Conservation (phyloP, 1,284 basidiomycete genomes). For the Pseudozyma pruni region DNA sequence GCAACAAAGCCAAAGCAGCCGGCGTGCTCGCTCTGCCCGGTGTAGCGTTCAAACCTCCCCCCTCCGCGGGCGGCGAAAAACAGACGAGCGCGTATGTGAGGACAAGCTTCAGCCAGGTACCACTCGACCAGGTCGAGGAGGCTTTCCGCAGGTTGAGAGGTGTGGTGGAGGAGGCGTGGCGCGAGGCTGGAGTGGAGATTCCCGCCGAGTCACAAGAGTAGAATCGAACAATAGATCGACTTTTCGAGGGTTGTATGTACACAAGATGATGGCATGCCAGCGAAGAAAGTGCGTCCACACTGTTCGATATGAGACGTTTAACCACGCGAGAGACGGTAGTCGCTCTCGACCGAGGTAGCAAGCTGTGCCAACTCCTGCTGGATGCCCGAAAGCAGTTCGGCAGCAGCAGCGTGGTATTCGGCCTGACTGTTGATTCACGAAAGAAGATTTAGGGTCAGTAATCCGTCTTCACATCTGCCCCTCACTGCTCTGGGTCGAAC, state of each 20-base stretch:
- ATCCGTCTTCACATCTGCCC: not conserved
- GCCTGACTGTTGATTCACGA: constrained; percentile 71
- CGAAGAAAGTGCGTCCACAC: too few species aligned
- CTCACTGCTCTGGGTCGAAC: constrained; percentile 58
- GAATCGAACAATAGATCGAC: not conserved
- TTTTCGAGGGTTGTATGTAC: constrained; percentile 1
- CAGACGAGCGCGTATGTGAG: constrained; percentile 56
- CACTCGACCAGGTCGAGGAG: constrained; percentile 54
- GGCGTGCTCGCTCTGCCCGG: constrained; percentile 89
- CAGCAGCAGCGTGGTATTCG: constrained; percentile 83
- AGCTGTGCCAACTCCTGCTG: constrained; percentile 92
- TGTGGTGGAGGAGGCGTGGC: constrained; percentile 60
- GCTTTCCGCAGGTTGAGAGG: constrained; percentile 52
- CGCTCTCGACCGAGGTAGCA: constrained; percentile 86
- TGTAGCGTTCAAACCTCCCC: constrained; percentile 70
- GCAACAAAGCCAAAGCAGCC: constrained; percentile 79
- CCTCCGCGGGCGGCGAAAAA: not conserved
- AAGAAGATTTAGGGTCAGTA: constrained; percentile 2
- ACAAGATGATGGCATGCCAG: not conserved
- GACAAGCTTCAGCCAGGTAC: constrained; percentile 60
- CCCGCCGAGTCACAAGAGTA: constrained; percentile 4
- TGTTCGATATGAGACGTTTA: constrained; percentile 8
- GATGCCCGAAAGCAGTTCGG: constrained; percentile 74
- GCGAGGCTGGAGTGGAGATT: constrained; percentile 44
- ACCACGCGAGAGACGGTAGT: constrained; percentile 75